phyloP scores from a whole-genome alignment of 2,329 filamentous ascomycete genomes.

The Xylariomycetidae sp. region DNA sequence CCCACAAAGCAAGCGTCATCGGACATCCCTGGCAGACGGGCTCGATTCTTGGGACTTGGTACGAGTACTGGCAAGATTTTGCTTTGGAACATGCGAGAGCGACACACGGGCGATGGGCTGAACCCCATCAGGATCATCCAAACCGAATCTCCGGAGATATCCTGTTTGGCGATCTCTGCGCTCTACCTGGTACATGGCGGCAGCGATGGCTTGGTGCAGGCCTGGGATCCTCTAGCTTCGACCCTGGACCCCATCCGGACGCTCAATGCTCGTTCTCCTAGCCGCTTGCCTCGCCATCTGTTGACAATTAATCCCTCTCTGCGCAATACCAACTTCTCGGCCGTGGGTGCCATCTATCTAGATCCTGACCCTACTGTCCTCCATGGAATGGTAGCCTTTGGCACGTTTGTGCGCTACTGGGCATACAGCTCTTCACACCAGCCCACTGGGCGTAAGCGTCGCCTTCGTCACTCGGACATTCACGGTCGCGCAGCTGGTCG shows the following conservation, averaged over 20 bases:
- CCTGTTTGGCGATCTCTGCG: constrained; percentile 75
- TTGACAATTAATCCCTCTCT: constrained; percentile 50
- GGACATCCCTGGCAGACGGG: constrained; percentile 80
- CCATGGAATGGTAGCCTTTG: constrained; percentile 81
- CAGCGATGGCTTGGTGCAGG: constrained; percentile 90
- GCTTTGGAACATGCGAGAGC: constrained; percentile 78
- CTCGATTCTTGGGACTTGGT: constrained; percentile 75
- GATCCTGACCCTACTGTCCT: constrained; percentile 84
- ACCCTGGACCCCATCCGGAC: constrained; percentile 74
- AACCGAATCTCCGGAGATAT: constrained; percentile 85
- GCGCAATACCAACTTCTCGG: constrained; percentile 69
- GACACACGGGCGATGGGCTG: constrained; percentile 54
- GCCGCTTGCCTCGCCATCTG: constrained; percentile 72
- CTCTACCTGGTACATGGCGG: constrained; percentile 90
- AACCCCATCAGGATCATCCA: constrained; percentile 75
- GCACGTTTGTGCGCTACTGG: constrained; percentile 88
- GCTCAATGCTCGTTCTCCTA: constrained; percentile 78
- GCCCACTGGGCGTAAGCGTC: constrained; percentile 73
- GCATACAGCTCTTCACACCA: constrained; percentile 82
- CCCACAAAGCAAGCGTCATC: constrained; percentile 33
- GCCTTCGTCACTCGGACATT: constrained; percentile 61
- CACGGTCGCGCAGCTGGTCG: constrained; percentile 47
- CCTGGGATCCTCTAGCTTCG: constrained; percentile 93
- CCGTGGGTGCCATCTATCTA: constrained; percentile 77
- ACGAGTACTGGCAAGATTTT: constrained; percentile 73